Evolutionary conservation across 805 yeast species (phyloP).

Genomic region (Metschnikowia arizonensis): DNA sequence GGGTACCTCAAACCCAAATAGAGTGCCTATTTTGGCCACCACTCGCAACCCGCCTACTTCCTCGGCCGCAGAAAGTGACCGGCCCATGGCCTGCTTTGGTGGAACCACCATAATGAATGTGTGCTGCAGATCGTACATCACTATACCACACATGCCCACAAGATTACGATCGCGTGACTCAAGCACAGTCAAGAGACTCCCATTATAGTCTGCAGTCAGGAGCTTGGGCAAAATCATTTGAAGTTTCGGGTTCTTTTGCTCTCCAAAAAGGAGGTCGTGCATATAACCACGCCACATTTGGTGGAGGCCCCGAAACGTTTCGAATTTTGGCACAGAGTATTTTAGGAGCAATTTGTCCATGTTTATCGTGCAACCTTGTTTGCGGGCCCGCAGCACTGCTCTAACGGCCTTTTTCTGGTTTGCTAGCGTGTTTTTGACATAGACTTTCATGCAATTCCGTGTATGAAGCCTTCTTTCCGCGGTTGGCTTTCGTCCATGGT

Average conservation of each 20-base stretch:
- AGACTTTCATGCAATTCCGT: conserved; percentile 41
- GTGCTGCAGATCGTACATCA: conserved; percentile 79
- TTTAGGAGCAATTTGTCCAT: conserved; percentile 21
- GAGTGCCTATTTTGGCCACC: conserved; percentile 63
- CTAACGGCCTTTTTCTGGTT: conserved; percentile 39
- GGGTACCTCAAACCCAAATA: conserved; percentile 49
- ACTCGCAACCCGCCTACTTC: conserved; percentile 60
- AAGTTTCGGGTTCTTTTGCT: conserved; percentile 23
- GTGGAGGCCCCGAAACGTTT: conserved; percentile 52
- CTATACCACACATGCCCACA: conserved; percentile 68
- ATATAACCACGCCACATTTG: conserved; percentile 74
- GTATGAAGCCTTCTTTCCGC: conserved; percentile 25
- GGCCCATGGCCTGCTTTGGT: conserved; percentile 27
- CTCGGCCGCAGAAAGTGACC: conserved; percentile 24
- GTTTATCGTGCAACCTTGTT: conserved; percentile 19
- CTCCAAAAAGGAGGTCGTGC: conserved; percentile 47
- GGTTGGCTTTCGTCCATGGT: conserved; percentile 9
- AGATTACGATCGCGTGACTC: conserved; percentile 53
- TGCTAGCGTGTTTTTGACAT: conserved; percentile 33
- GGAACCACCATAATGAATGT: conserved; percentile 60
- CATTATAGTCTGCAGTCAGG: conserved; percentile 77
- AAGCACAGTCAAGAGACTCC: conserved; percentile 59
- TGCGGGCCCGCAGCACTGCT: conserved; percentile 32
- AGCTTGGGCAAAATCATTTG: conserved; percentile 48
- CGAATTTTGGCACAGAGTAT: conserved; percentile 39